phyloP scores from a whole-genome alignment of 441 rosid genomes.

The California macrophylla region DNA sequence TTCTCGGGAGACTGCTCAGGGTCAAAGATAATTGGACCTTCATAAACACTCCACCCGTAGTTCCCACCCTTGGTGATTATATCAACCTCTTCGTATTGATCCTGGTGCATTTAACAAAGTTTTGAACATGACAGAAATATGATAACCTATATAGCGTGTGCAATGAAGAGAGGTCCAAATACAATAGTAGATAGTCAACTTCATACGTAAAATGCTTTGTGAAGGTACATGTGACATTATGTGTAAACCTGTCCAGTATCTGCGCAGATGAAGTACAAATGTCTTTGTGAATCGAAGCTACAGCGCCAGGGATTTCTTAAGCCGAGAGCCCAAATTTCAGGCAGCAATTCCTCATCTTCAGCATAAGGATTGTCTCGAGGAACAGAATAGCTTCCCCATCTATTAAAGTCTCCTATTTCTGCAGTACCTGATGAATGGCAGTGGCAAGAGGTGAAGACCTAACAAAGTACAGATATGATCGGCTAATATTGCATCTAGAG shows the following conservation, averaged over 20 bases:
- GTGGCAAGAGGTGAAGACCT: neutral
- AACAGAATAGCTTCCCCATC: slow-evolving; percentile 38
- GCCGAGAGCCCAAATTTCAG: slow-evolving; percentile 36
- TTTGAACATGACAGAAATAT: neutral
- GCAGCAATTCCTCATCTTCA: slow-evolving; percentile 25
- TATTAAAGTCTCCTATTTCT: neutral
- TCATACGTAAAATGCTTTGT: neutral
- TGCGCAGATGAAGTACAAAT: slow-evolving; percentile 34
- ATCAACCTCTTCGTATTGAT: slow-evolving; percentile 21
- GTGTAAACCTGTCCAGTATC: slow-evolving; percentile 34
- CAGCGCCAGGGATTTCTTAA: slow-evolving; percentile 36
- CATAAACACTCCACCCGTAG: slow-evolving; percentile 19
- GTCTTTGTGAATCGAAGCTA: slow-evolving; percentile 35
- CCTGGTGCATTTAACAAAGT: slow-evolving; percentile 7
- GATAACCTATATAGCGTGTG: neutral
- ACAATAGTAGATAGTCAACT: neutral
- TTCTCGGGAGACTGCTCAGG: neutral
- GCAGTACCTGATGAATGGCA: neutral
- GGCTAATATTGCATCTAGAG: neutral
- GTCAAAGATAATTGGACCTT: slow-evolving; percentile 13
- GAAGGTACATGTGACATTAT: neutral
- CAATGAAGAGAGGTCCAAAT: neutral
- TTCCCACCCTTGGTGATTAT: slow-evolving; percentile 21
- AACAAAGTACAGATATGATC: neutral
- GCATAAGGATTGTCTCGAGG: slow-evolving; percentile 37